Percentiles rank a stretch among this genome's conserved stretches.
Evolutionary conservation across 2,329 filamentous ascomycete species (phyloP).

Genomic region (Xylaria arbuscula): DNA sequence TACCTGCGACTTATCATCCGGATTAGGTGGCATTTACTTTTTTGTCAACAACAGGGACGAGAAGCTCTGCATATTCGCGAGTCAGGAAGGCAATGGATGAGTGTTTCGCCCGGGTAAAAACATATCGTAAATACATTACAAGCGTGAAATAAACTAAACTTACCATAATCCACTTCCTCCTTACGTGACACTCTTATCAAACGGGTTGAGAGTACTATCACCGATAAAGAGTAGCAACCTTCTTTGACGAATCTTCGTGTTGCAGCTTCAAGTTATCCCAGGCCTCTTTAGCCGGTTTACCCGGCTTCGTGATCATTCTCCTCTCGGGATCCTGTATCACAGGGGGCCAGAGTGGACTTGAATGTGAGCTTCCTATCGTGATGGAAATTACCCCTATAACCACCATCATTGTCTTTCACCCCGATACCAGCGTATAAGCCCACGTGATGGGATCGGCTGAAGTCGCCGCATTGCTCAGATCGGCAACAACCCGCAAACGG

Average conservation of each 20-base stretch:
- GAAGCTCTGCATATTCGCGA: background rate
- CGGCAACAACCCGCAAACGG: conserved; percentile 62
- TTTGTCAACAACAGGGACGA: background rate
- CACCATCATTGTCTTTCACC: background rate
- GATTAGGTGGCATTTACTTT: no score
- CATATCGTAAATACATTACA: background rate
- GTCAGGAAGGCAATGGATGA: background rate
- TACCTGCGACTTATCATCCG: no score
- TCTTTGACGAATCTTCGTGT: conserved; percentile 1
- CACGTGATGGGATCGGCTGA: conserved; percentile 41
- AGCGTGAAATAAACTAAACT: background rate
- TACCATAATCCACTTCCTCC: background rate
- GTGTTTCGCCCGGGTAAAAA: background rate
- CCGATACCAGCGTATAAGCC: background rate
- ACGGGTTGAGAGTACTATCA: background rate
- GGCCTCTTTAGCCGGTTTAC: background rate
- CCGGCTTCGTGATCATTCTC: background rate
- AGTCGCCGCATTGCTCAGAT: conserved; percentile 59
- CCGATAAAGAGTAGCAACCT: conserved; percentile 7
- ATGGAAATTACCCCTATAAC: no score
- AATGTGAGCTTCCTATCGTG: background rate
- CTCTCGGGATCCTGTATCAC: background rate
- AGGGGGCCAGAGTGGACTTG: background rate
- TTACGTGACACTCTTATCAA: background rate
- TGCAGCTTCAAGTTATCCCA: conserved; percentile 8